Base-by-base conservation (phyloP, 495 filamentous ascomycete species). In the Tuber melanosporum region DNA sequence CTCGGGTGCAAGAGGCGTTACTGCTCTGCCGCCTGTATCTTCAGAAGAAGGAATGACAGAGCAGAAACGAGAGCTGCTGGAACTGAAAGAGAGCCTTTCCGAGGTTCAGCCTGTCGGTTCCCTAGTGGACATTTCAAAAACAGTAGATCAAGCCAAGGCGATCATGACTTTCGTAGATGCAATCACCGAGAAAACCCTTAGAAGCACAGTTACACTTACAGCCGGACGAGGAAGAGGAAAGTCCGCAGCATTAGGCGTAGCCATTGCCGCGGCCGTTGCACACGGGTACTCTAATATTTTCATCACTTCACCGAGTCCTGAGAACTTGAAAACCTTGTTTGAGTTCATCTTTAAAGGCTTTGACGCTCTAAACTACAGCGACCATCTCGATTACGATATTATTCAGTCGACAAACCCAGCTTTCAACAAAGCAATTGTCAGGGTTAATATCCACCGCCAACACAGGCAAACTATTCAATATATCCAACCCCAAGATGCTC, bases 261-360 rank as follows among this genome's bases (percentile, higher is more conserved):
- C 96, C 22, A 92, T 99, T 76, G 94, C 96, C 57, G 94, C 96
- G 14, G 96, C 96, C 20, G 88, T 98, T 75, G 94, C 95, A 0
- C 92, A 98, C 82, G 96, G 96, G 32, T 99, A 99, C 83, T 97
- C 93, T 86, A 99, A 99, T 84, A 96, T 99, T 81, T 99, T 99
- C 87, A 97, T 99, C 83, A 99, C 96, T 3, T 99, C 96, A 39
- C 96, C 96, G 22, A 97, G 93, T 78, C 96, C 96, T 2, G 96
- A 98, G 86, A 99, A 98, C 85, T 88, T 99, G 86, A 98, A 98
- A 86, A 98, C 96, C 0, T 86, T 98, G 36, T 99, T 99, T 84
- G 94, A 98, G 82, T 99, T 99, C 78, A 89, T 98, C 1, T 99
- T 99, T 88, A 98, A 97, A 84, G 96, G 94, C 1, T 99, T 99